These are phyloP conservation scores for Sanguinoderma infundibulare DNA, from an alignment of 1,284 basidiomycete genomes.

Conservation along the genomic window DNA sequence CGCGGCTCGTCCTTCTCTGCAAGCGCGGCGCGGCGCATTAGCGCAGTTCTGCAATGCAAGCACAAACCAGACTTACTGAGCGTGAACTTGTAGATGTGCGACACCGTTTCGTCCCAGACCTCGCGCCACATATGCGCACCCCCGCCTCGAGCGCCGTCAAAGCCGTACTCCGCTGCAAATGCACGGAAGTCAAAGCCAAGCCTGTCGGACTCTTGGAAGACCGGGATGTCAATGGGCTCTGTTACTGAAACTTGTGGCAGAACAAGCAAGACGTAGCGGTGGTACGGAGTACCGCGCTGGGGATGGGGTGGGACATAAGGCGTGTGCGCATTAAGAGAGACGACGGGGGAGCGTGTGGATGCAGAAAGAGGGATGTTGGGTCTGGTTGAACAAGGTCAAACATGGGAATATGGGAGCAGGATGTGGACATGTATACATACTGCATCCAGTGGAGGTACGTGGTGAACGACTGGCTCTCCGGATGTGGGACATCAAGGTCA, in stretches of 20 bases:
- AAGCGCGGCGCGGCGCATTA: constrained; percentile 11
- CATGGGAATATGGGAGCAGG: too few species aligned
- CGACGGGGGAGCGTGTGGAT: constrained; percentile 46
- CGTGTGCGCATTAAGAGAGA: constrained; percentile 55
- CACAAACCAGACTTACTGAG: constrained; percentile 58
- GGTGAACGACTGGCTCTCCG: constrained; percentile 64
- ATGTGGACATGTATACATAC: constrained; percentile 45
- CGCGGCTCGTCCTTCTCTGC: constrained; percentile 66
- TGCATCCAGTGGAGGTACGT: constrained; percentile 89
- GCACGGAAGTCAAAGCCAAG: constrained; percentile 66
- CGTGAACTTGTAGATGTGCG: constrained; percentile 66
- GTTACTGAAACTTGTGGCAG: constrained; percentile 64
- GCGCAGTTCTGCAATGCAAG: background rate
- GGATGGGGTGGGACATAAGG: constrained; percentile 88
- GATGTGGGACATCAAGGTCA: constrained; percentile 88
- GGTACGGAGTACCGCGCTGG: constrained; percentile 82
- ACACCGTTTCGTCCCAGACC: constrained; percentile 74
- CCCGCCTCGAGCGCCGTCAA: constrained; percentile 60
- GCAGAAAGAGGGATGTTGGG: constrained; percentile 84
- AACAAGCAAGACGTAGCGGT: constrained; percentile 82
- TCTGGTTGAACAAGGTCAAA: constrained; percentile 41
- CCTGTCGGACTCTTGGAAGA: constrained; percentile 45
- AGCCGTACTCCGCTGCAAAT: constrained; percentile 60
- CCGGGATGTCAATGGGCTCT: constrained; percentile 43
- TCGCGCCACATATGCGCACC: constrained; percentile 87